Base-by-base conservation (phyloP, 495 filamentous ascomycete genomes). In the Xanthoparmelia taractica region DNA sequence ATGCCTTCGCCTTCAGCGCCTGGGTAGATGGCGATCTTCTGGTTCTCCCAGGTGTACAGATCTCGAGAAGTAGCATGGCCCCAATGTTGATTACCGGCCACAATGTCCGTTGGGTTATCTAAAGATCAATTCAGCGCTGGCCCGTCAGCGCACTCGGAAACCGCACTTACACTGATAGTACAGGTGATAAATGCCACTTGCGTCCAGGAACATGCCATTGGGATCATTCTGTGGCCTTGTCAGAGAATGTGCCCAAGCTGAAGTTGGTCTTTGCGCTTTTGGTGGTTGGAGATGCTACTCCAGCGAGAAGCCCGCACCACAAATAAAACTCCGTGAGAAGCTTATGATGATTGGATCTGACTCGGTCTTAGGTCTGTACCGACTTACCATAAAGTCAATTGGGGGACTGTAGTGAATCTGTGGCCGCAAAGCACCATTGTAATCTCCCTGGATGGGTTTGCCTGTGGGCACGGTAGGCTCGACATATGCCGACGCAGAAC, bases 331-430 rank as follows among this genome's bases (percentile, higher is more conserved):
- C 11, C 31, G 15, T 17, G 37, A 1, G 33, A 20, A 37, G 37
- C 2, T 58, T 50, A 12, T 33, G 25, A n/a, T 27, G n/a, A n/a
- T n/a, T n/a, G 33, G 27, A 4, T 17, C 6, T 40, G 23, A 17
- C 18, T 43, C 57, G 23, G 31, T 5, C 4, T 8, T 34, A 20
- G 12, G 48, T 4, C 23, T 20, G 11, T 11, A 47, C 25, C 10
- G n/a, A 41, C 61, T 43, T 25, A 68, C 67, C 77, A 85, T 84
- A 69, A 82, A 85, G 59, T 77, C 71, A 29, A 67, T 64, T 4
- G 74, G 73, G 0, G 83, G 82, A 17, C 78, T 78, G 72, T 78
- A 86, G 70, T 86, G 83, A 67, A 80, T 67, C 66, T 79, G 77
- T 27, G 79, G 79, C 55, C 82, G 77, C 63, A 77, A 74, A 31